phyloP scores from a whole-genome alignment of 2,329 filamentous ascomycete genomes.

The Dothiorella sarmentorum region DNA sequence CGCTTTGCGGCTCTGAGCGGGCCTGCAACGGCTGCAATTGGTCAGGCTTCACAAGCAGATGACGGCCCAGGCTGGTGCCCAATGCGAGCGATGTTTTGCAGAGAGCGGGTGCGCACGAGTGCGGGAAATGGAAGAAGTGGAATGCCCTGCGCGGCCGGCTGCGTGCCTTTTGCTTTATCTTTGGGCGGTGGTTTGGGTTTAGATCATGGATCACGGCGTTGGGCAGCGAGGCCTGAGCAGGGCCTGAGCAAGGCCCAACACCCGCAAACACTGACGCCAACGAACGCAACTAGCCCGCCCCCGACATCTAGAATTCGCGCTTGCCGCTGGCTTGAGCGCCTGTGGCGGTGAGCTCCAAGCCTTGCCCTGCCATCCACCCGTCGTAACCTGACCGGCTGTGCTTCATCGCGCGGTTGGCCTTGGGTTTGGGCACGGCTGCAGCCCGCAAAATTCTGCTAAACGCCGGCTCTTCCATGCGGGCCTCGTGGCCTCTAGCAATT shows the following conservation, averaged over 20 bases:
- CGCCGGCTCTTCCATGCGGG: background rate
- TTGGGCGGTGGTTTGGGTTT: background rate
- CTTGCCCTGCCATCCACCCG: no score
- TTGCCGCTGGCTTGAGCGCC: background rate
- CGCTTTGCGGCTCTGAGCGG: constrained; percentile 15
- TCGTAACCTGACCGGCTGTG: background rate
- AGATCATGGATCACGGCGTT: constrained; percentile 15
- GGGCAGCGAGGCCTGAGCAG: constrained; percentile 15
- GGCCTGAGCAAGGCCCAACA: constrained; percentile 9
- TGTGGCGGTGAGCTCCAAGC: constrained; percentile 12
- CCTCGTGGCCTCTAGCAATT: constrained; percentile 14
- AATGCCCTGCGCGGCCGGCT: constrained; percentile 1
- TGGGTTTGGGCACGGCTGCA: constrained; percentile 16
- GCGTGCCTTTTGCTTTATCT: constrained; percentile 15
- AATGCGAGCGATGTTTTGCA: background rate
- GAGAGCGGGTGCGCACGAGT: background rate
- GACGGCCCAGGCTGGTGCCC: constrained; percentile 13
- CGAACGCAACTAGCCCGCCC: constrained; percentile 9
- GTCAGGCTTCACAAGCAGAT: constrained; percentile 1
- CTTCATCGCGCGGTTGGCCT: background rate
- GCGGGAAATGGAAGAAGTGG: constrained; percentile 1
- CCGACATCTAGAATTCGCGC: constrained; percentile 11
- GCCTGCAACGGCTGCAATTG: constrained; percentile 13
- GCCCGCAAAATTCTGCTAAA: background rate
- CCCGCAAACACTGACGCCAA: constrained; percentile 14